Conservation (phyloP, 257 asterid species). For the Cordia subcordata region DNA sequence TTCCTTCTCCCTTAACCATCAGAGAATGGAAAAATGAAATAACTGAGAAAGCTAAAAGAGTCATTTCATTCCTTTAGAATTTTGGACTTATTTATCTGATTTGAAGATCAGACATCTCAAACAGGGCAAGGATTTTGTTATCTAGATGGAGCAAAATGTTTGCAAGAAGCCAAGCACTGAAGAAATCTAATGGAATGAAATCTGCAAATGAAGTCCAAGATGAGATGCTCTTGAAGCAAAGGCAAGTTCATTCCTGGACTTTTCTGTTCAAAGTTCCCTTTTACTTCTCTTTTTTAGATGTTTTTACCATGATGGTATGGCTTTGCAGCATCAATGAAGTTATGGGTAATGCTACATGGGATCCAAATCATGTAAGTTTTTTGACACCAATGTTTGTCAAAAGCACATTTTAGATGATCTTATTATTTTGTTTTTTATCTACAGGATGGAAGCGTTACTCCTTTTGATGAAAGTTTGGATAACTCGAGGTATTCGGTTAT, state of each 20-base stretch:
- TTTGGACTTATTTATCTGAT: conserved; percentile 70
- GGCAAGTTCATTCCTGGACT: conserved; percentile 42
- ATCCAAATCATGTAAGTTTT: conserved; percentile 52
- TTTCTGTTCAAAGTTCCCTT: conserved; percentile 2
- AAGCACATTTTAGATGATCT: conserved; percentile 15
- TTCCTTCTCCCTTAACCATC: background rate
- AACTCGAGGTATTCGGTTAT: conserved; percentile 46
- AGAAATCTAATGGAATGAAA: conserved; percentile 51
- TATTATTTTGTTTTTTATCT: conserved; percentile 19
- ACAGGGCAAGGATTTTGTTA: conserved; percentile 84
- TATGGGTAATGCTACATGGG: conserved; percentile 66
- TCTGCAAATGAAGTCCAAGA: conserved; percentile 61
- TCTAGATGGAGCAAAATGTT: conserved; percentile 79
- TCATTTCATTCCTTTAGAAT: conserved; percentile 12
- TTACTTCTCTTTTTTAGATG: background rate
- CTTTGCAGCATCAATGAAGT: conserved; percentile 88
- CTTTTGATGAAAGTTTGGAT: conserved; percentile 43
- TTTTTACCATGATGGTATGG: conserved; percentile 5
- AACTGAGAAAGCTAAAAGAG: background rate
- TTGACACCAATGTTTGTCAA: conserved; percentile 2
- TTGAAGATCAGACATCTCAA: conserved; percentile 89
- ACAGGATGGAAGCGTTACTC: conserved; percentile 51
- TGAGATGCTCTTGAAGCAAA: conserved; percentile 83
- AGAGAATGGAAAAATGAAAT: too few relatives aligned
- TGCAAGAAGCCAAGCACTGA: conserved; percentile 57